A percentile compares a stretch with the other conserved stretches of the same genome.
Conservation (phyloP, 176 grass and related monocot genomes). For the Leersia perrieri region DNA sequence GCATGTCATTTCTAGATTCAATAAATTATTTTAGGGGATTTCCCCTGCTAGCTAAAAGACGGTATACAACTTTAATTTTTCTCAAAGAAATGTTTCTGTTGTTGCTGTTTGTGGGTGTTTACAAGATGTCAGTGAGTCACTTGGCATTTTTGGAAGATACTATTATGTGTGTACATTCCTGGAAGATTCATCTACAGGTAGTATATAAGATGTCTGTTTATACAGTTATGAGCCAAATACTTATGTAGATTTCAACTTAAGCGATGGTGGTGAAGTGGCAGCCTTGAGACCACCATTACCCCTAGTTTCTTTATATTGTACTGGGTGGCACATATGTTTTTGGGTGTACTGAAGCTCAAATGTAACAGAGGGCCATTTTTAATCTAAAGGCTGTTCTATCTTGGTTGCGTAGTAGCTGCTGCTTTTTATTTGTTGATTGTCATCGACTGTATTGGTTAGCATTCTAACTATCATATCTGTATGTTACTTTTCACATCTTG, state of each 20-base stretch:
- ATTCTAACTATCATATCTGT: conserved; percentile 6
- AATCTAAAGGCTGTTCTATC: background rate
- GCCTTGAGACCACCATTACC: background rate
- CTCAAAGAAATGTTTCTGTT: background rate
- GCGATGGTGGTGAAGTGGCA: background rate
- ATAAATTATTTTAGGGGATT: background rate
- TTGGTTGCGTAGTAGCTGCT: background rate
- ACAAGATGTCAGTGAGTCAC: background rate
- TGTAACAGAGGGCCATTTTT: background rate
- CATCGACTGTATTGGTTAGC: background rate
- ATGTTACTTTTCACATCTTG: background rate
- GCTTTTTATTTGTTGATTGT: background rate
- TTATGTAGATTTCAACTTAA: background rate
- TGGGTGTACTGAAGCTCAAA: background rate
- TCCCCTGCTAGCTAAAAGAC: background rate
- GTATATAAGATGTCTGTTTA: background rate
- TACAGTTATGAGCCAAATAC: background rate
- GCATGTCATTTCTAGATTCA: conserved; percentile 1
- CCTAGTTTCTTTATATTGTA: background rate
- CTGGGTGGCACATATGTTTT: background rate
- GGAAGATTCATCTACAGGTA: background rate
- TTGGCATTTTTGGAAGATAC: background rate
- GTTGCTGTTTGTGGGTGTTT: background rate
- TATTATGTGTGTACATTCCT: background rate
- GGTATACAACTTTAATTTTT: background rate